Evolutionary conservation across 192 early-diverging fungal genomes (phyloP), one percentile per base, ranked within the genome.

Genomic region (Backusella westeae): DNA sequence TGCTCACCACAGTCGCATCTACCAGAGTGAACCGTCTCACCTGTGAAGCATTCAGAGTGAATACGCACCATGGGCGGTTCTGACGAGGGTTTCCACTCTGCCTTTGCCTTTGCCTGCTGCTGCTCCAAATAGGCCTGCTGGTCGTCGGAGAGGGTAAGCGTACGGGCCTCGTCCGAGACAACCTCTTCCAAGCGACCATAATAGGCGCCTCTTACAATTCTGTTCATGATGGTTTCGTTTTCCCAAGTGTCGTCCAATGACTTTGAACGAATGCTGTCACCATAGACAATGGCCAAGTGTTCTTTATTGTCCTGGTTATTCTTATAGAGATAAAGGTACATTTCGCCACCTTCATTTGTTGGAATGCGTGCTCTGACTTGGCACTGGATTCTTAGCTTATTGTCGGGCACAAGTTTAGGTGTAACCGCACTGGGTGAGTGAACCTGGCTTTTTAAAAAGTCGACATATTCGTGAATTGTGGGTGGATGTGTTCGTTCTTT

Each of bases 1-100:
- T 98, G 97, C 75, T 96, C 95, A 15, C 93, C 96, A 84, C 97
- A 99, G 82, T 99, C 97, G 77, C 97, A 99, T 10, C 97, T 89
- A 70, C 89, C 89, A 10, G 93, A 95, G 26, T 93, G 91, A 3
- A 98, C 90, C 0, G 95, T 98, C 78, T 99, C 97, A 59, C 97
- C 96, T 0, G 97, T 99, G 75, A 97, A 98, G 78, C 97, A 99
- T 78, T 95, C 96, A 0, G 96, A 98, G 79, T 99, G 97, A 56
- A 99, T 96, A 26, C 97, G 90, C 12, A 92, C 93, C 46, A 99
- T 78, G 29, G 96, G 95, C 0, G 87, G 68, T 23, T 75, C 81
- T 19, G 41, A 38, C 12, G 38, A 63, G n/a, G 56, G 15, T 56
- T 67, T 67, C 78, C 76, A 78, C 3, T 34, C 53, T 71, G 23